A percentile compares a stretch with the other conserved stretches of the same genome.
These are phyloP conservation scores for Colletotrichum graminicola DNA, from an alignment of 2,329 filamentous ascomycete genomes.

Conservation along the genomic window DNA sequence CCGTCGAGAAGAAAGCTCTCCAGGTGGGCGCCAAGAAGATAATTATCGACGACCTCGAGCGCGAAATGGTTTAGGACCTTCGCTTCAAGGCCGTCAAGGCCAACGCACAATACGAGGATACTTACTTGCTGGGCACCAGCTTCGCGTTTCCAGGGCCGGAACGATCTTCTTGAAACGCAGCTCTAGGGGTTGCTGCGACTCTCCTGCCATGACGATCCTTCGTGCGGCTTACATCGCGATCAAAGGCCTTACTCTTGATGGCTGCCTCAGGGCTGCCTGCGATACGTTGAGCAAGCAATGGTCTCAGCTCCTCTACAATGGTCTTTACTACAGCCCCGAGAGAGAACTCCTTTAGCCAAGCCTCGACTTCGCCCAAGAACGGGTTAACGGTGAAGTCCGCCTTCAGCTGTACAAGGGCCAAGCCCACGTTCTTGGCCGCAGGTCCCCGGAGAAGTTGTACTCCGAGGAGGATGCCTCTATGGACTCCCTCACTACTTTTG, in stretches of 20 bases:
- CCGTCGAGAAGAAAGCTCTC: constrained; percentile 71
- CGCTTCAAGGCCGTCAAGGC: constrained; percentile 75
- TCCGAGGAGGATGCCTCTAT: constrained; percentile 62
- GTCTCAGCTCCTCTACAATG: constrained; percentile 54
- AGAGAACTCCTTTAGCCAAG: constrained; percentile 25
- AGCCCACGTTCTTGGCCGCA: constrained; percentile 61
- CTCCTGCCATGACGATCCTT: constrained; percentile 46
- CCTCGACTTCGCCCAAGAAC: too few species aligned
- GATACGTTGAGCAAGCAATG: constrained; percentile 63
- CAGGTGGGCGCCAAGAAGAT: constrained; percentile 50
- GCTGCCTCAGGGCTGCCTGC: constrained; percentile 64
- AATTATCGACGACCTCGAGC: constrained; percentile 71
- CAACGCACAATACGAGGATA: constrained; percentile 70
- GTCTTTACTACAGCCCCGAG: constrained; percentile 65
- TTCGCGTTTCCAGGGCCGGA: constrained; percentile 67
- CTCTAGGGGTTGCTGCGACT: constrained; percentile 63
- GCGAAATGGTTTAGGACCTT: constrained; percentile 80
- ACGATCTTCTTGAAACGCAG: constrained; percentile 64
- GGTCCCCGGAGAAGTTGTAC: constrained; percentile 64
- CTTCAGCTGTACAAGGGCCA: constrained; percentile 55
- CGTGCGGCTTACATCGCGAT: constrained; percentile 57
- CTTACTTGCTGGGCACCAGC: constrained; percentile 53
- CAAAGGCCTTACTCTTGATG: constrained; percentile 69
- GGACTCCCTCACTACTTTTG: constrained; percentile 62
- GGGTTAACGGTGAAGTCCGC: constrained; percentile 46